Conservation (phyloP, 2,329 filamentous ascomycete species). For the Clarireedia hainanense region DNA sequence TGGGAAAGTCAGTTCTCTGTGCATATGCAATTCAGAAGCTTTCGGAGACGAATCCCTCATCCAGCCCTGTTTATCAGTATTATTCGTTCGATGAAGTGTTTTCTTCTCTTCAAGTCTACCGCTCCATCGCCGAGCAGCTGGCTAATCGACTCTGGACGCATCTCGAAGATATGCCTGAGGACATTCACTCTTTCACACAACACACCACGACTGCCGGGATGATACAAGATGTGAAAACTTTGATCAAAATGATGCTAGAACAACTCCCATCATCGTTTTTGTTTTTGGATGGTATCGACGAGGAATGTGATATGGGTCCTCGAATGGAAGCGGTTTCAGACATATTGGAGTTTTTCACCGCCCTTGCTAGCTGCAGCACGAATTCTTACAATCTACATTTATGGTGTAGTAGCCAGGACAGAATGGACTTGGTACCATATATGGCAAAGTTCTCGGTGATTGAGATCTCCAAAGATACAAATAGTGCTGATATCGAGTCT, state of each 20-base stretch:
- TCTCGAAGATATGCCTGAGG: constrained; percentile 1
- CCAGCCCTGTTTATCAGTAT: not conserved
- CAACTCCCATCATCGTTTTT: not conserved
- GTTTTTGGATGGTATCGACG: constrained; percentile 1
- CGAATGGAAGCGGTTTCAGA: not conserved
- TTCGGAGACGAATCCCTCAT: not conserved
- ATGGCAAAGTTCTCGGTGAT: not conserved
- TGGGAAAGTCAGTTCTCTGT: not conserved
- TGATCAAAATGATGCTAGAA: not conserved
- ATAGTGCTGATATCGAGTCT: not conserved
- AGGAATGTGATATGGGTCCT: not conserved
- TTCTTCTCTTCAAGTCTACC: not conserved
- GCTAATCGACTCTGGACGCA: not conserved
- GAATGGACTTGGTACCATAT: not conserved
- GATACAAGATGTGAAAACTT: not conserved
- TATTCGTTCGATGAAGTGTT: constrained; percentile 1
- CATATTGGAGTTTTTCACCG: not conserved
- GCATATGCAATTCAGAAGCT: not conserved
- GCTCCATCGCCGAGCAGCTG: not conserved
- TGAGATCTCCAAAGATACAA: not conserved
- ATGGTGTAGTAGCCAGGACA: constrained; percentile 4
- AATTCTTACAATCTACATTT: not conserved
- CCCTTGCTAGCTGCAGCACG: not conserved
- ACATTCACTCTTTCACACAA: constrained; percentile 3
- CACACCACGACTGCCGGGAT: not conserved